phyloP scores from a whole-genome alignment of 805 yeast species.

The Kuraishia ogatae region DNA sequence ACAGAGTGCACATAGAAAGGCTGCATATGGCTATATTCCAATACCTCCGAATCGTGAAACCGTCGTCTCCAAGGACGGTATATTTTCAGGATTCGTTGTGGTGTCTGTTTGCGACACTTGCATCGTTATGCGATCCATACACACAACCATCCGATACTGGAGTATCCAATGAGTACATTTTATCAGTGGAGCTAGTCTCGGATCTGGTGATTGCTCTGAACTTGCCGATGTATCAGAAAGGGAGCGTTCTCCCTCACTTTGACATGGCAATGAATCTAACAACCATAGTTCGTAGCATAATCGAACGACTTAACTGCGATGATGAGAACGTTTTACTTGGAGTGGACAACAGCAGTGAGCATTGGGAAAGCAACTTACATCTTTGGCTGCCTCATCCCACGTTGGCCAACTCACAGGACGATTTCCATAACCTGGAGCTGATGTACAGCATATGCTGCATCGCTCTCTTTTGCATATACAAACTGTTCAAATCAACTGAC shows the following conservation, averaged over 20 bases:
- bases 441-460: slow-evolving; percentile 36
- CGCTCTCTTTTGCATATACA: slow-evolving; percentile 33
- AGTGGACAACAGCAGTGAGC: slow-evolving; percentile 28
- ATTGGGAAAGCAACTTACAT: slow-evolving; percentile 22
- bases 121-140: slow-evolving; percentile 47
- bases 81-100: not conserved
- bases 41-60: not conserved
- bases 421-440: slow-evolving; percentile 29
- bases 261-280: slow-evolving; percentile 23
- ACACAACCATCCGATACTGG: slow-evolving; percentile 65
- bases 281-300: slow-evolving; percentile 27
- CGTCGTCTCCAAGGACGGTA: not conserved
- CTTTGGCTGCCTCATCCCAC: slow-evolving; percentile 30
- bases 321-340: slow-evolving; percentile 32
- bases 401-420: slow-evolving; percentile 15
- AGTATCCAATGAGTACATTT: slow-evolving; percentile 29
- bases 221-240: slow-evolving; percentile 13
- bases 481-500: slow-evolving; percentile 26
- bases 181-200: slow-evolving; percentile 49
- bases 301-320: slow-evolving; percentile 27
- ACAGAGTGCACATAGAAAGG: not conserved
- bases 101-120: slow-evolving; percentile 11
- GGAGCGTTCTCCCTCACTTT: slow-evolving; percentile 16
- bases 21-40: not conserved
- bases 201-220: slow-evolving; percentile 39